Conservation (phyloP, 139 green algal genomes). For the Chlorella sp. region DNA sequence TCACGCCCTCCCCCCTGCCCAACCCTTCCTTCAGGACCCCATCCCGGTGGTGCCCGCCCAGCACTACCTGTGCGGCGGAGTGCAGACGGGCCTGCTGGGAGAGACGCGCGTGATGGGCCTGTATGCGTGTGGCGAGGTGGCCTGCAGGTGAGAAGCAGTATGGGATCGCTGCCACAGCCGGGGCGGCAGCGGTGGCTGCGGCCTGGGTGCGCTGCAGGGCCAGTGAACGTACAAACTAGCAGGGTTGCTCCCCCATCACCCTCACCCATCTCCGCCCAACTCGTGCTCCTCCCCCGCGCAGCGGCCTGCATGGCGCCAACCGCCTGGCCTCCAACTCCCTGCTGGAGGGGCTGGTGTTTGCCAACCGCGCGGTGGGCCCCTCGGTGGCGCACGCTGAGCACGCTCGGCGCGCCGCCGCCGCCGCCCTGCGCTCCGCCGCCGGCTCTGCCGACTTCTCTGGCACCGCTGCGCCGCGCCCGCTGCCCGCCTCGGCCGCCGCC, state of each 20-base stretch:
- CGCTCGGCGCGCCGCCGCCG: conserved; percentile 43
- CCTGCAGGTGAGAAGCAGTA: conserved; percentile 68
- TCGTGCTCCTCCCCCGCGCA: too few species aligned
- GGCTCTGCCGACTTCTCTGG: conserved; percentile 54
- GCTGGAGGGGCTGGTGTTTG: conserved; percentile 98
- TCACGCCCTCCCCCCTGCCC: neutral
- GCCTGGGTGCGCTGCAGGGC: too few species aligned
- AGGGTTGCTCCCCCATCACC: too few species aligned
- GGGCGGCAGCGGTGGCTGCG: too few species aligned
- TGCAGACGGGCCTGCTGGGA: conserved; percentile 86
- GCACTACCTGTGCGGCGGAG: conserved; percentile 99
- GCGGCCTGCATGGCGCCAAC: conserved; percentile 97
- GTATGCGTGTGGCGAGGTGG: conserved; percentile 95
- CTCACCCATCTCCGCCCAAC: too few species aligned
- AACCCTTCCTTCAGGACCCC: conserved; percentile 54
- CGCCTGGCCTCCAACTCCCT: conserved; percentile 96
- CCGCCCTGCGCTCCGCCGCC: conserved; percentile 60
- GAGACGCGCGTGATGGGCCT: conserved; percentile 92
- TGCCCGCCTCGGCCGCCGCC: conserved; percentile 31
- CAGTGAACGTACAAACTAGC: too few species aligned
- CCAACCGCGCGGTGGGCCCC: conserved; percentile 79
- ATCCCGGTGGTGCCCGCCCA: conserved; percentile 97
- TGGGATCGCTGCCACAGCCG: too few species aligned
- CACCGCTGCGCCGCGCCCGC: neutral
- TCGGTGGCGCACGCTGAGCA: conserved; percentile 82